phyloP scores from a whole-genome alignment of 202 grass and related monocot species.

The Schoenoplectus tabernaemontani region DNA sequence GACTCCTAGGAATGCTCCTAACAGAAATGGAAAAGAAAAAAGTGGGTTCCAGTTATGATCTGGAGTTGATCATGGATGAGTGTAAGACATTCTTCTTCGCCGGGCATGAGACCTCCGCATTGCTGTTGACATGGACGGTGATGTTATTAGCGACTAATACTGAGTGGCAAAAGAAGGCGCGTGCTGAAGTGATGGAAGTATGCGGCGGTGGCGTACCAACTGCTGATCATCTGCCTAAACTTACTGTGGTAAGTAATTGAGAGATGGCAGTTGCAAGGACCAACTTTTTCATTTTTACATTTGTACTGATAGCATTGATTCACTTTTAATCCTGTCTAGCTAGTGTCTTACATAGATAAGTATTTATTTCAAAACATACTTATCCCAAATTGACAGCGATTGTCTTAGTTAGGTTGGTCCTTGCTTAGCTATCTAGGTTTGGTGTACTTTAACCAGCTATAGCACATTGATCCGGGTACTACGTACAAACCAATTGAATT shows the following conservation, averaged over 20 bases:
- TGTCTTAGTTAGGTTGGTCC: neutral
- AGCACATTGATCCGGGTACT: neutral
- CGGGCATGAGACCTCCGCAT: constrained; percentile 60
- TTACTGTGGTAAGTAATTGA: constrained; percentile 47
- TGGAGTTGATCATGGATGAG: constrained; percentile 61
- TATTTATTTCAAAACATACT: neutral
- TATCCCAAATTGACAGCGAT: neutral
- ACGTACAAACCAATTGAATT: neutral
- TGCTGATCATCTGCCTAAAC: constrained; percentile 65
- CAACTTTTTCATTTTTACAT: neutral
- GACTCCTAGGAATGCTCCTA: constrained; percentile 52
- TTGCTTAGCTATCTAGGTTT: neutral
- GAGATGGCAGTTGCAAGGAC: neutral
- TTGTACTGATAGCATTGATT: neutral
- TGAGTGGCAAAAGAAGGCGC: constrained; percentile 61
- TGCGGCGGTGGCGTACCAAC: constrained; percentile 48
- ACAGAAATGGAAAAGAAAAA: constrained; percentile 50
- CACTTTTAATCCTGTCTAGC: neutral
- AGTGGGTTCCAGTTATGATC: constrained; percentile 47
- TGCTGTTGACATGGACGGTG: constrained; percentile 80
- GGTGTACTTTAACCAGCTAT: neutral
- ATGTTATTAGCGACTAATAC: constrained; percentile 81
- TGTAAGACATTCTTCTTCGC: constrained; percentile 88
- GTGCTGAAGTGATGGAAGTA: constrained; percentile 52
- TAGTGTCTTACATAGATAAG: neutral